A percentile compares a stretch with the other conserved stretches of the same genome.
Evolutionary conservation across 1,284 basidiomycete species (phyloP).

Genomic region (Neonothopanus nambi): DNA sequence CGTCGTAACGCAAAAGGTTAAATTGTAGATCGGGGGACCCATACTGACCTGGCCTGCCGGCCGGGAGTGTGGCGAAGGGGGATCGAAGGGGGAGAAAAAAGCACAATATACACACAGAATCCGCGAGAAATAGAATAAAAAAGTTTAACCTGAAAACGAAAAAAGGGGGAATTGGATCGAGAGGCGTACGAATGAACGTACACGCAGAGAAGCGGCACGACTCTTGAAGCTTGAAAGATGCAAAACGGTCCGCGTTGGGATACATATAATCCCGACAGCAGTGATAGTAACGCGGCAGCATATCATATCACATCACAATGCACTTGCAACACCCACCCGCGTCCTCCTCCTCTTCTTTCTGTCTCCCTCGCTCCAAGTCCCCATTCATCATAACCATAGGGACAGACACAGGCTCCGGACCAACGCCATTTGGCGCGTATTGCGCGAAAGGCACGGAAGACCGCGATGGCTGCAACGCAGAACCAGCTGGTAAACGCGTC

Average conservation of each 20-base stretch:
- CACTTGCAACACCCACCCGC: constrained; percentile 60
- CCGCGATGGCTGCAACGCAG: constrained; percentile 32
- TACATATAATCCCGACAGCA: neutral
- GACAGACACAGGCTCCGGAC: constrained; percentile 22
- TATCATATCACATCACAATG: constrained; percentile 53
- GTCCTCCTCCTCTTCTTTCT: constrained; percentile 42
- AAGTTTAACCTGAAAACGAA: neutral
- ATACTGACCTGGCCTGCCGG: no score
- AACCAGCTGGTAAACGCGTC: constrained; percentile 28
- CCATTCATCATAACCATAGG: constrained; percentile 26
- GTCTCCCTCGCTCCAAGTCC: constrained; percentile 20
- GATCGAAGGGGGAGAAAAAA: no score
- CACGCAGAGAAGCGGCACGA: neutral
- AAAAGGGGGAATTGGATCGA: neutral
- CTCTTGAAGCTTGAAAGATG: neutral
- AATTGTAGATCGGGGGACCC: no score
- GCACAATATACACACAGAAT: no score
- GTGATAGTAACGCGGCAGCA: neutral
- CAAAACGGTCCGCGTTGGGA: neutral
- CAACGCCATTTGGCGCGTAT: constrained; percentile 36
- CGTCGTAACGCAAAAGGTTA: no score
- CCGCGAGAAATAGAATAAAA: neutral
- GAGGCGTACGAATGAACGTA: neutral
- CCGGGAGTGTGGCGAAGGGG: no score
- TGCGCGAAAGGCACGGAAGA: constrained; percentile 63